Conservation (phyloP, 257 asterid species). For the Penstemon newberryi region DNA sequence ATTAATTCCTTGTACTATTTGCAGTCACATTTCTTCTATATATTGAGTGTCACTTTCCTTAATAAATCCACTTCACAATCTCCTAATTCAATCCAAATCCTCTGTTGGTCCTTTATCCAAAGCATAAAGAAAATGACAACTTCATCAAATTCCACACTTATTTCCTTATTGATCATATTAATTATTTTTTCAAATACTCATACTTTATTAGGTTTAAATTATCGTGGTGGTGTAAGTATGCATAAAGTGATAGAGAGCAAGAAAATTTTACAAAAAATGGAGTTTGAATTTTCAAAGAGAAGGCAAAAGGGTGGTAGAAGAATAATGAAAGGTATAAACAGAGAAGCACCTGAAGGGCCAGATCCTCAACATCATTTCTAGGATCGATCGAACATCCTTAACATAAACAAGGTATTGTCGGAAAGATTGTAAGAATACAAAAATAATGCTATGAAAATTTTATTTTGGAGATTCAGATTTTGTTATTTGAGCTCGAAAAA, state of each 20-base stretch:
- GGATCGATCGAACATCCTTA: no score
- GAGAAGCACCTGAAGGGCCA: slow-evolving; percentile 48
- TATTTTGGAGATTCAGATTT: no score
- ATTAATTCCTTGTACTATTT: background rate
- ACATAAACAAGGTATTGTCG: no score
- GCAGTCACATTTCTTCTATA: slow-evolving; percentile 30
- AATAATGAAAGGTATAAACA: slow-evolving; percentile 25
- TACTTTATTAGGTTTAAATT: slow-evolving; percentile 27
- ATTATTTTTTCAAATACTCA: slow-evolving; percentile 28
- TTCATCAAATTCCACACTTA: slow-evolving; percentile 20
- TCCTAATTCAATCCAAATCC: background rate
- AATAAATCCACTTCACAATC: background rate
- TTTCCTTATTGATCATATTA: slow-evolving; percentile 30
- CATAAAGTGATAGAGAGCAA: slow-evolving; percentile 34
- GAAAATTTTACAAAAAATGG: slow-evolving; percentile 38
- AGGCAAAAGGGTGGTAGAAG: slow-evolving; percentile 24
- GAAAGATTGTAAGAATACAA: no score
- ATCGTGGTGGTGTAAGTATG: slow-evolving; percentile 29
- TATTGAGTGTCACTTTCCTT: slow-evolving; percentile 26
- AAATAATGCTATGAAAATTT: no score
- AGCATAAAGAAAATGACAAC: slow-evolving; percentile 32
- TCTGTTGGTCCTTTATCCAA: slow-evolving; percentile 6
- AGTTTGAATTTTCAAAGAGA: slow-evolving; percentile 23
- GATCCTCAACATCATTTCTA: slow-evolving; percentile 53
- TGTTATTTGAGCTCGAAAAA: no score